Conservation (phyloP, 441 rosid genomes). For the Pelargonium citronellum region DNA sequence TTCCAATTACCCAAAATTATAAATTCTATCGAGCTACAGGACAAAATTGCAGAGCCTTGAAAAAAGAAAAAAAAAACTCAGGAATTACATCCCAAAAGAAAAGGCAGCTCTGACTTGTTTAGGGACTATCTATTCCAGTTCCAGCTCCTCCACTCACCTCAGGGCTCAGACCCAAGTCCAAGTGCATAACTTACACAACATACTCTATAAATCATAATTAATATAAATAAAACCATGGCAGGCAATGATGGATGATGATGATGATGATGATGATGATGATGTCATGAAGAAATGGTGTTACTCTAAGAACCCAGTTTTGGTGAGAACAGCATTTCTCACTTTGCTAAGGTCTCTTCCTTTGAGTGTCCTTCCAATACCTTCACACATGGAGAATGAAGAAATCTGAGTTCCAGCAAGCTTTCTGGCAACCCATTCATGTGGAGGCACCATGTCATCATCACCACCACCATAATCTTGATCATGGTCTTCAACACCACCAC, state of each 20-base stretch:
- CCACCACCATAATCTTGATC: slow-evolving; percentile 26
- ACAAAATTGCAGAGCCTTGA: slow-evolving; percentile 34
- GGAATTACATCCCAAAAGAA: slow-evolving; percentile 2
- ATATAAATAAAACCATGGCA: slow-evolving; percentile 19
- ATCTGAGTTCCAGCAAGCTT: slow-evolving; percentile 71
- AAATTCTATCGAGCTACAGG: slow-evolving; percentile 24
- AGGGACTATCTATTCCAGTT: slow-evolving; percentile 11
- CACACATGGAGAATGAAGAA: slow-evolving; percentile 84
- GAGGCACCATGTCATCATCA: slow-evolving; percentile 65
- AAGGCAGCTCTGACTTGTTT: slow-evolving; percentile 27
- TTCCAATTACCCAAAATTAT: slow-evolving; percentile 27
- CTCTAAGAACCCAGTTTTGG: slow-evolving; percentile 94
- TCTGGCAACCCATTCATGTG: slow-evolving; percentile 92
- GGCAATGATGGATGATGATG: slow-evolving; percentile 25
- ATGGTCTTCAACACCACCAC: slow-evolving; percentile 19
- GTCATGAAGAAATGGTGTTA: slow-evolving; percentile 17
- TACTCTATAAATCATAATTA: slow-evolving; percentile 2
- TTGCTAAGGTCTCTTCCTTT: slow-evolving; percentile 96
- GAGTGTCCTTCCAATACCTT: slow-evolving; percentile 90
- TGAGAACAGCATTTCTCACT: slow-evolving; percentile 77
- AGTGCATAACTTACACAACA: not conserved
- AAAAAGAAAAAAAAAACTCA: not conserved
- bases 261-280: slow-evolving; percentile 17
- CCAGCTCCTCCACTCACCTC: slow-evolving; percentile 2
- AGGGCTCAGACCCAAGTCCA: not conserved